Percentiles rank a stretch among this genome's conserved stretches.
phyloP scores from a whole-genome alignment of 2,329 filamentous ascomycete genomes.

The Aspergillus alliaceus region DNA sequence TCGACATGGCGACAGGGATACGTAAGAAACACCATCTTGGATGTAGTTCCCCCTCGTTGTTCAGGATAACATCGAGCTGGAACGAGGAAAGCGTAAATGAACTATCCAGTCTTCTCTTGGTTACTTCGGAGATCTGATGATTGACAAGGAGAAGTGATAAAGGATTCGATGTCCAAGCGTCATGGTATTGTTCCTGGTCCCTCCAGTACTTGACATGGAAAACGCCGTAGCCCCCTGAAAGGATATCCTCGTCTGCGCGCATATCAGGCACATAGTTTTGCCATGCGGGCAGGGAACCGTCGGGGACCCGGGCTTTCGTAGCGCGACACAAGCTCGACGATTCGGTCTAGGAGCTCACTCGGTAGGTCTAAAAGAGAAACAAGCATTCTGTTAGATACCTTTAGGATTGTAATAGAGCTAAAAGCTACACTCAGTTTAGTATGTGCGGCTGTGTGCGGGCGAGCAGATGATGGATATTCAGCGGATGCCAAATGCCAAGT shows the following conservation, averaged over 20 bases:
- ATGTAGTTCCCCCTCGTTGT: not conserved
- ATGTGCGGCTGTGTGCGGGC: not conserved
- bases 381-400: not conserved
- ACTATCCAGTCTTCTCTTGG: not conserved
- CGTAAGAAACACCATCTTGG: not conserved
- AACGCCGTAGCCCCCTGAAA: not conserved
- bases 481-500: not conserved
- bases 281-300: not conserved
- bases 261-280: not conserved
- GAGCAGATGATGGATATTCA: not conserved
- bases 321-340: not conserved
- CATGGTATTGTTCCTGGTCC: not conserved
- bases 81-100: not conserved
- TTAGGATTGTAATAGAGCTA: not conserved
- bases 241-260: not conserved
- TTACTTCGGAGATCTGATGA: not conserved
- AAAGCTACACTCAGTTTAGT: not conserved
- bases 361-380: not conserved
- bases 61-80: not conserved
- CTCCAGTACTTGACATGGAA: not conserved
- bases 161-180: not conserved
- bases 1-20: not conserved
- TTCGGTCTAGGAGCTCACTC: conserved; percentile 1
- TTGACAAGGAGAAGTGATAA: not conserved
- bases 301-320: not conserved